A percentile compares a stretch with the other conserved stretches of the same genome.
Conservation (phyloP, 805 yeast genomes). For the Candida schatavii region DNA sequence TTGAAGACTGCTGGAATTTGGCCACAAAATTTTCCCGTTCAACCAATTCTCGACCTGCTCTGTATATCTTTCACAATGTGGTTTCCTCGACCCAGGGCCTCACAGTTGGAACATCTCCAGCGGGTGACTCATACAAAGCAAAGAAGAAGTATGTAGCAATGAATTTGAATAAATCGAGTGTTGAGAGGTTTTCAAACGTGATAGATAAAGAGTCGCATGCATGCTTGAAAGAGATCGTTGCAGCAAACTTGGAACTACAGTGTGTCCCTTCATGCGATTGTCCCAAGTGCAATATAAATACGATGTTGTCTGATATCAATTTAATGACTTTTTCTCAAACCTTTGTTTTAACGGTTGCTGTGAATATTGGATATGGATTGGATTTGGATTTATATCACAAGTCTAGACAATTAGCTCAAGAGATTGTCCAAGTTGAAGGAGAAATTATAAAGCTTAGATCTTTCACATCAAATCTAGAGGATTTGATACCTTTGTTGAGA, state of each 20-base stretch:
- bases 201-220: conserved; percentile 38
- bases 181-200: conserved; percentile 26
- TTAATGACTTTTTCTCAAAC: conserved; percentile 44
- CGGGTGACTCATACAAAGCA: conserved; percentile 42
- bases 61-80: conserved; percentile 65
- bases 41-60: conserved; percentile 64
- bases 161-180: conserved; percentile 37
- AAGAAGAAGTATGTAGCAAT: conserved; percentile 49
- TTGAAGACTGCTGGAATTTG: conserved; percentile 47
- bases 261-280: conserved; percentile 19
- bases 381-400: conserved; percentile 39
- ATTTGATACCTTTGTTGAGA: conserved; percentile 50
- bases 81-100: conserved; percentile 54
- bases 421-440: conserved; percentile 55
- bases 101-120: conserved; percentile 67
- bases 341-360: conserved; percentile 49
- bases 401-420: conserved; percentile 42
- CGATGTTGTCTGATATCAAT: conserved; percentile 31
- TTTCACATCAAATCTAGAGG: conserved; percentile 53
- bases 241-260: conserved; percentile 11
- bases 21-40: conserved; percentile 50
- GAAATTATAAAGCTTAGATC: conserved; percentile 56
- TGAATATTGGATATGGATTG: conserved; percentile 52
- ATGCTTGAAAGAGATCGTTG: conserved; percentile 17
- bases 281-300: conserved; percentile 8